Base-by-base conservation (phyloP, 2,329 filamentous ascomycete species). In the Colletotrichum lini region DNA sequence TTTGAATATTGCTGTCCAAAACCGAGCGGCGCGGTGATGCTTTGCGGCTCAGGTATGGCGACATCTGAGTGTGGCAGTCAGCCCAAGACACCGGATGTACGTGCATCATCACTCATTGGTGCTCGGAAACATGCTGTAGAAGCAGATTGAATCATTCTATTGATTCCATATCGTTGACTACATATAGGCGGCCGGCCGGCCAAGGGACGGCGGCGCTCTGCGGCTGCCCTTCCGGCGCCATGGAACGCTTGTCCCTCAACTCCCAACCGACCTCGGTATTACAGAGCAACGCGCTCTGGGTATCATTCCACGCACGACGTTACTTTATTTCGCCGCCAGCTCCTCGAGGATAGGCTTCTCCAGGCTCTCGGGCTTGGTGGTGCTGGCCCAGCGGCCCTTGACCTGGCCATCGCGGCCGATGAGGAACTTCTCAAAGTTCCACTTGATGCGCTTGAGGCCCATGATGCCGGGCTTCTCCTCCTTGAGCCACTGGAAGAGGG, bases 361-460 rank as follows among this genome's bases (percentile, higher is more conserved):
- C 76, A 99, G 84, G 49, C 84, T 83, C 85, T 96, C 94, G 0
- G 96, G 96, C 87, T 95, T 96, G 72, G 93, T 94, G 21, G 91
- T 93, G 82, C 93, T 96, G 44, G 94, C 93, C 94, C 95, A 99
- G 75, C 96, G 87, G 38, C 89, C 89, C 84, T 93, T 93, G 76
- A 98, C 94, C 84, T 92, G 89, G 35, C 96, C 96, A 82, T 98
- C 94, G 73, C 90, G 89, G 72, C 92, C 93, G 75, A 99, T 86
- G 74, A 99, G 85, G 84, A 98, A 99, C 90, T 99, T 99, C 84
- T 99, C 96, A 86, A 98, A 99, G 85, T 99, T 99, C 96, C 96
- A 99, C 92, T 98, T 98, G 78, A 99, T 88, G 73, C 92, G 84
- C 91, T 97, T 96, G 79, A 98, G 81, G 23, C 96, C 96, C 84